phyloP scores from a whole-genome alignment of 345 rosid species.

The Rhodomyrtus tomentosa region DNA sequence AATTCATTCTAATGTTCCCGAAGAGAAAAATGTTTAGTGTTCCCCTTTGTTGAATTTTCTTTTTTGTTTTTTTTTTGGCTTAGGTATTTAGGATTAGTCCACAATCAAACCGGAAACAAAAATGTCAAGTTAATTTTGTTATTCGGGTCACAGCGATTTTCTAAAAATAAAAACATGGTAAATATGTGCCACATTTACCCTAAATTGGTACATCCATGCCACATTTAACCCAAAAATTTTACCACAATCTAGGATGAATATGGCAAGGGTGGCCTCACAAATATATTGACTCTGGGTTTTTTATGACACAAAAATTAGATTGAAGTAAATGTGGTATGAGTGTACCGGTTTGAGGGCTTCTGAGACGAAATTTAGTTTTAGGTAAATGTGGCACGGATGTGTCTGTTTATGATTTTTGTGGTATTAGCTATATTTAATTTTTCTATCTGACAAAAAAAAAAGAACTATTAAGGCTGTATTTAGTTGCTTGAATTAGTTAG shows the following conservation, averaged over 20 bases:
- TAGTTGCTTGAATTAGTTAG: not conserved
- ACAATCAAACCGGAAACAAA: too few relatives aligned
- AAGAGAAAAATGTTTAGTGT: not conserved
- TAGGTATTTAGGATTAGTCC: too few relatives aligned
- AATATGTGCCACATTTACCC: too few relatives aligned
- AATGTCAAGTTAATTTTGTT: too few relatives aligned
- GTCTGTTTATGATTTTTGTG: accelerated
- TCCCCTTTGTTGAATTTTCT: not conserved
- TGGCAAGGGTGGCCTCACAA: accelerated
- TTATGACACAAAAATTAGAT: not conserved
- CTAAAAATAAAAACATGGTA: too few relatives aligned
- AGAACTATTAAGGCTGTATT: too few relatives aligned
- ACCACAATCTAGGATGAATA: not conserved
- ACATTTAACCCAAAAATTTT: not conserved
- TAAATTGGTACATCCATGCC: accelerated
- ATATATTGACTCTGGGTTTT: not conserved
- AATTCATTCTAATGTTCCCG: not conserved
- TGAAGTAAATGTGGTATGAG: not conserved
- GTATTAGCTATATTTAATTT: not conserved
- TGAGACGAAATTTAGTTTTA: not conserved
- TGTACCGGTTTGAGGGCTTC: accelerated
- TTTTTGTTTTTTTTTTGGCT: accelerated
- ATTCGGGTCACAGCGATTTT: too few relatives aligned
- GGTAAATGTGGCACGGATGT: not conserved
- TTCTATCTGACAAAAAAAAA: too few relatives aligned